A percentile compares a stretch with the other conserved stretches of the same genome.
phyloP scores from a whole-genome alignment of 2,329 filamentous ascomycete genomes.

The Rhinocladiella mackenziei region DNA sequence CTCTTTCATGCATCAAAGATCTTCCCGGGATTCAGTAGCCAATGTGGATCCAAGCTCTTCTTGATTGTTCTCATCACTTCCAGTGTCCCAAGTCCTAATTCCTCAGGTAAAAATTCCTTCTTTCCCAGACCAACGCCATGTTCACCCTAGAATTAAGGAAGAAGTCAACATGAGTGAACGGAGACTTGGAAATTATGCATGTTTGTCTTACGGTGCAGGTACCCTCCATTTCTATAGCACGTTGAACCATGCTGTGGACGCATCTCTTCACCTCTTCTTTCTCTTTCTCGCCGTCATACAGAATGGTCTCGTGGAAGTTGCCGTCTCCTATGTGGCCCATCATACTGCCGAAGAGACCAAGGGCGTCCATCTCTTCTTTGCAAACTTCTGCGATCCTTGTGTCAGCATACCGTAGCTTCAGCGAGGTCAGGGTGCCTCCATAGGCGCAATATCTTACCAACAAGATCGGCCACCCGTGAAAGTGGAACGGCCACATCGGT shows the following conservation, averaged over 20 bases:
- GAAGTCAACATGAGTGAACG: not conserved
- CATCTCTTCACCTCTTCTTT: conserved; percentile 28
- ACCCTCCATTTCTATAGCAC: conserved; percentile 28
- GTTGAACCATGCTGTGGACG: conserved; percentile 27
- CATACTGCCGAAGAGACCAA: conserved; percentile 81
- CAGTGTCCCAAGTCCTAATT: conserved; percentile 24
- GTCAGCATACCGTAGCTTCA: no score
- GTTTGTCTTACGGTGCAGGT: conserved; percentile 19
- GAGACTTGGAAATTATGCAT: not conserved
- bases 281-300: conserved; percentile 53
- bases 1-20: no score
- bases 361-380: conserved; percentile 79
- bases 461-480: conserved; percentile 58
- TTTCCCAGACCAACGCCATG: conserved; percentile 30
- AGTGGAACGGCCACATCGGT: conserved; percentile 83
- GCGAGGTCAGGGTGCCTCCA: no score
- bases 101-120: conserved; percentile 23
- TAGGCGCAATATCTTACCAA: not conserved
- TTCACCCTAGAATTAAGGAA: conserved; percentile 20
- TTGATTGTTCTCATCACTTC: conserved; percentile 29
- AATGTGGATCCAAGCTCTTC: conserved; percentile 24
- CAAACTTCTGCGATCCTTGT: conserved; percentile 58
- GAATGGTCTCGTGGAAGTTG: conserved; percentile 90
- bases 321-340: conserved; percentile 89
- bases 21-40: conserved; percentile 29